Percentiles rank a stretch among this genome's conserved stretches.
Conservation (phyloP, 306 rosid genomes). For the Lithocarpus polystachyus region DNA sequence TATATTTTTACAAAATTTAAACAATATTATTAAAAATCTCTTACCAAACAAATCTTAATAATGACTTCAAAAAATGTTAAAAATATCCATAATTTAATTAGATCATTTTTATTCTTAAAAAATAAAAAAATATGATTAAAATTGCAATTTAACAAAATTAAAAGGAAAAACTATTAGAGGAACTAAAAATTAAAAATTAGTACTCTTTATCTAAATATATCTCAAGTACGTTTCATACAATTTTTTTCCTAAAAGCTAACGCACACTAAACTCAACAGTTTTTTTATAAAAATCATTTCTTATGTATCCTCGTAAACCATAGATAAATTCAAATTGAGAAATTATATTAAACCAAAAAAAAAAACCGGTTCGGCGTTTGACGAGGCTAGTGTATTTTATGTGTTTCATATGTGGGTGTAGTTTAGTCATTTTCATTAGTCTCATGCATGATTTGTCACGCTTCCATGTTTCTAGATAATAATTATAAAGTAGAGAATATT, state of each 20-base stretch:
- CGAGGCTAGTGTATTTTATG: not conserved
- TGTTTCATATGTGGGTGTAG: not conserved
- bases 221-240: accelerated
- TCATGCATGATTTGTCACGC: constrained; percentile 1
- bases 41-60: no score
- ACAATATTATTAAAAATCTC: no score
- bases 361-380: accelerated
- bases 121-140: no score
- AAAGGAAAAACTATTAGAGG: accelerated
- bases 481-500: not conserved
- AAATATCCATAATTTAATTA: no score
- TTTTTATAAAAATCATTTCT: accelerated
- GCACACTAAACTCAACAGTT: accelerated
- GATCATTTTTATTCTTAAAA: no score
- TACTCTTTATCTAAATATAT: no score
- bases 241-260: accelerated
- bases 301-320: accelerated
- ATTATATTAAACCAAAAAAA: no score
- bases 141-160: no score
- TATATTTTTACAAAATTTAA: no score
- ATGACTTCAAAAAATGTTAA: accelerated
- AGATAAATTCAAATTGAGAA: no score
- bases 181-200: no score
- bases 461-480: not conserved
- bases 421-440: not conserved